Conservation (phyloP, 768 basidiomycete species). For the Termitomyces sp. region DNA sequence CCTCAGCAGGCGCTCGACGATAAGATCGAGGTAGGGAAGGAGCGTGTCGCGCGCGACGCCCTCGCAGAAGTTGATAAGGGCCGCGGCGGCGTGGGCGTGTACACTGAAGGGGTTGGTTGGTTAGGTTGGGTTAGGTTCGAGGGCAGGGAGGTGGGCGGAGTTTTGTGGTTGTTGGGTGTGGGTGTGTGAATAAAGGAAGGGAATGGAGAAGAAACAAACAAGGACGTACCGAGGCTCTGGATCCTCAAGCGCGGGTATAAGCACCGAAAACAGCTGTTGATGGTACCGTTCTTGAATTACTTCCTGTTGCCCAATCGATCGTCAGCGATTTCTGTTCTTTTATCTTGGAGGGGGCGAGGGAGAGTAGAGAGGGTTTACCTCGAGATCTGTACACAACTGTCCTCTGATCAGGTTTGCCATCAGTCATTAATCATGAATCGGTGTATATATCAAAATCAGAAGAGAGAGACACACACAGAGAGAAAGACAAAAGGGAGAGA, state of each 20-base stretch:
- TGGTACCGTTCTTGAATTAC: constrained; percentile 71
- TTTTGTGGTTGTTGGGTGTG: too few species aligned
- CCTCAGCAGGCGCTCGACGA: constrained; percentile 67
- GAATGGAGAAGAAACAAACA: background rate
- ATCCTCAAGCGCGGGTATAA: constrained; percentile 71
- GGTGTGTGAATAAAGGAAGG: too few species aligned
- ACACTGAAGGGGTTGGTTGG: constrained; percentile 40
- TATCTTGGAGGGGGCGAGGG: too few species aligned
- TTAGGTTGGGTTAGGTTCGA: background rate
- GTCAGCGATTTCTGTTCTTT: too few species aligned
- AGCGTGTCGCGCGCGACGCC: constrained; percentile 72
- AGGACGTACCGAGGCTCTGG: constrained; percentile 58
- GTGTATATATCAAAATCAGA: too few species aligned
- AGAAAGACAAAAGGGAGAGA: background rate
- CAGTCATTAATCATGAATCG: too few species aligned
- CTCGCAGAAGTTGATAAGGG: constrained; percentile 88
- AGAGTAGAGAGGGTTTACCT: constrained; percentile 32
- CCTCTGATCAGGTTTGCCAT: constrained; percentile 40
- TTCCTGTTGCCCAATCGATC: constrained; percentile 38
- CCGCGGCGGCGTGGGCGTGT: constrained; percentile 82
- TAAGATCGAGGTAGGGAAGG: constrained; percentile 71
- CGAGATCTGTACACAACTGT: constrained; percentile 85
- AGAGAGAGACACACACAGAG: background rate
- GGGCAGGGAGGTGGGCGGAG: background rate
- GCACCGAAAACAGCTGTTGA: constrained; percentile 58